phyloP scores from a whole-genome alignment of 2,329 filamentous ascomycete species.

The Cryphonectria parasitica region DNA sequence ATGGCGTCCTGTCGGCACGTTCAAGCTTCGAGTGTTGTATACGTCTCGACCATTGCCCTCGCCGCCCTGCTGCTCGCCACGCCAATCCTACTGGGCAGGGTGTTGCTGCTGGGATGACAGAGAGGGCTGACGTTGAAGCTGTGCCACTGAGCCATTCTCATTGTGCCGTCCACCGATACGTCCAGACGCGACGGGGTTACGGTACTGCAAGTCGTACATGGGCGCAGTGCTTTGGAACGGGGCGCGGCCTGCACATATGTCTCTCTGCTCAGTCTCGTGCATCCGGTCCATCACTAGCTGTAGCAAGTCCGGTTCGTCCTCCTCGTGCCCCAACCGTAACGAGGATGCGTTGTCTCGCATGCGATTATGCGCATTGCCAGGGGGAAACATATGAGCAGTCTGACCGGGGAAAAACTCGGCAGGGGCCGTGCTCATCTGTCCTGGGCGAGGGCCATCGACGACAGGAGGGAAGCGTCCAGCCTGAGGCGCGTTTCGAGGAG shows the following conservation, averaged over 20 bases:
- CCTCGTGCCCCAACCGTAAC: not conserved
- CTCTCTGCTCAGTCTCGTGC: not conserved
- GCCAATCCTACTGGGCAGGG: not conserved
- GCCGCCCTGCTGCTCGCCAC: not conserved
- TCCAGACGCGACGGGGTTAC: slow-evolving; percentile 5
- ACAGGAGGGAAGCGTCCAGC: not conserved
- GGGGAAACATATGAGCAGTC: not conserved
- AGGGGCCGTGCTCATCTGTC: not conserved
- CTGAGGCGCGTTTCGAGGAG: not conserved
- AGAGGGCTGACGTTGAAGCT: not conserved
- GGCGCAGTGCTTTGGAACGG: not conserved
- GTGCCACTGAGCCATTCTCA: not conserved
- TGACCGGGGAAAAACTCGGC: not conserved
- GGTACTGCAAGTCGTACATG: slow-evolving; percentile 11
- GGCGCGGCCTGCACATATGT: not conserved
- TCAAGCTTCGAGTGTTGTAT: not conserved
- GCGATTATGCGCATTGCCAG: not conserved
- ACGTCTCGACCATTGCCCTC: too few species aligned
- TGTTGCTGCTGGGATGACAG: not conserved
- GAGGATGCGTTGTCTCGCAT: not conserved
- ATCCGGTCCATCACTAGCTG: not conserved
- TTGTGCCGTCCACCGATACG: not conserved
- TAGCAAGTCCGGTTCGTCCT: not conserved
- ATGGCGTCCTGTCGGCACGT: not conserved
- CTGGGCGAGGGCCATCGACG: too few species aligned